A percentile compares a stretch with the other conserved stretches of the same genome.
Evolutionary conservation across 208 protist genomes (phyloP).

Genomic region (Wallacemonas sp.): DNA sequence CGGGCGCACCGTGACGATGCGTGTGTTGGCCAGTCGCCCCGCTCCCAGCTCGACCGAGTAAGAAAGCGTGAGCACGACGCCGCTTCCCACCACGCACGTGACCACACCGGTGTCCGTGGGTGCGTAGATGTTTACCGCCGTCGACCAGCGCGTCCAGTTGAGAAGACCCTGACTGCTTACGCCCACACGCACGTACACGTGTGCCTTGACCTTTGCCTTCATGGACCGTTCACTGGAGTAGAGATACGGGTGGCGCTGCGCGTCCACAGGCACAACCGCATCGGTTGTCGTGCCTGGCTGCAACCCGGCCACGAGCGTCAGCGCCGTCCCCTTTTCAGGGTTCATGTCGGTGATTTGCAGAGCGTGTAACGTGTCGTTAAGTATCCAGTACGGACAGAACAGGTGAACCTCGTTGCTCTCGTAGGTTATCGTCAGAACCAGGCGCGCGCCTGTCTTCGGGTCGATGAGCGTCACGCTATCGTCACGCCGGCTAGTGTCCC

Average conservation of each 20-base stretch:
- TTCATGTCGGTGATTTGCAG: conserved; percentile 48
- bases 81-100: conserved; percentile 12
- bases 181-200: conserved; percentile 30
- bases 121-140: conserved; percentile 9
- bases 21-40: conserved; percentile 41
- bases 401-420: conserved; percentile 29
- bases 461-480: conserved; percentile 27
- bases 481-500: conserved; percentile 11
- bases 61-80: conserved; percentile 38
- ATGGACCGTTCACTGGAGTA: conserved; percentile 41
- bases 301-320: background rate
- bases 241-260: conserved; percentile 20
- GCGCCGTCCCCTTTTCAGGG: conserved; percentile 11
- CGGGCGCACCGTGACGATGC: conserved; percentile 54
- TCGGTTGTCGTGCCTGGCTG: background rate
- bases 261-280: background rate
- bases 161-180: background rate
- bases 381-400: conserved; percentile 61
- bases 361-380: conserved; percentile 48
- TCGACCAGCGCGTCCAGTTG: conserved; percentile 56
- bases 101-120: conserved; percentile 23
- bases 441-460: conserved; percentile 23
- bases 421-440: conserved; percentile 54
- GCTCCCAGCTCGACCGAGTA: conserved; percentile 55
- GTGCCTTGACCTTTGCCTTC: conserved; percentile 25